Percentiles rank a stretch among this genome's conserved stretches.
Evolutionary conservation across 2,329 filamentous ascomycete genomes (phyloP).

Genomic region (Exophiala aquamarina): DNA sequence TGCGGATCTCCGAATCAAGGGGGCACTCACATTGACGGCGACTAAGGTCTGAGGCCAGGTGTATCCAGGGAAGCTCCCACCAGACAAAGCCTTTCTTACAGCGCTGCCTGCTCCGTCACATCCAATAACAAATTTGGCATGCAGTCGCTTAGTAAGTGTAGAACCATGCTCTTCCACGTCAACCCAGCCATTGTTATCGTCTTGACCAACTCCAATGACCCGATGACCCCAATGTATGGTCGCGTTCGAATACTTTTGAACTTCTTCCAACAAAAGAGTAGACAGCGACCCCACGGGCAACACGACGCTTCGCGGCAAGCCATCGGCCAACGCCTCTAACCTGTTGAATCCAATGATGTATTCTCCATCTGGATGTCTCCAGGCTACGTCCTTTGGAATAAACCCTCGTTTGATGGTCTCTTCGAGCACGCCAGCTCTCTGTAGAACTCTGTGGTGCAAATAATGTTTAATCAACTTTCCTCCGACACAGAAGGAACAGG

Average conservation of each 20-base stretch:
- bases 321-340: slow-evolving; percentile 6
- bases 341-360: slow-evolving; percentile 29
- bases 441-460: too few relatives aligned
- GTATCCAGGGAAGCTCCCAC: too few relatives aligned
- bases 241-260: slow-evolving; percentile 33
- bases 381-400: slow-evolving; percentile 41
- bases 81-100: too few relatives aligned
- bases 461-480: too few relatives aligned
- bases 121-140: too few relatives aligned
- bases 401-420: slow-evolving; percentile 47
- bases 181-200: neutral
- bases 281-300: slow-evolving; percentile 45
- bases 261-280: slow-evolving; percentile 40
- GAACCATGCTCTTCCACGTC: too few relatives aligned
- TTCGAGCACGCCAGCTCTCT: slow-evolving; percentile 58
- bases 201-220: slow-evolving; percentile 1
- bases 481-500: too few relatives aligned
- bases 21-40: too few relatives aligned
- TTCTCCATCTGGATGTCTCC: slow-evolving; percentile 41
- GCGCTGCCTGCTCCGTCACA: too few relatives aligned
- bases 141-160: too few relatives aligned
- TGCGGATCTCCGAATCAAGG: too few relatives aligned
- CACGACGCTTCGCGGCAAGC: slow-evolving; percentile 39
- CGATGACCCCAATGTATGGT: slow-evolving; percentile 47
- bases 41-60: too few relatives aligned